Percentiles rank a stretch among this genome's conserved stretches.
Conservation (phyloP, 345 rosid genomes). For the Salix purpurea region DNA sequence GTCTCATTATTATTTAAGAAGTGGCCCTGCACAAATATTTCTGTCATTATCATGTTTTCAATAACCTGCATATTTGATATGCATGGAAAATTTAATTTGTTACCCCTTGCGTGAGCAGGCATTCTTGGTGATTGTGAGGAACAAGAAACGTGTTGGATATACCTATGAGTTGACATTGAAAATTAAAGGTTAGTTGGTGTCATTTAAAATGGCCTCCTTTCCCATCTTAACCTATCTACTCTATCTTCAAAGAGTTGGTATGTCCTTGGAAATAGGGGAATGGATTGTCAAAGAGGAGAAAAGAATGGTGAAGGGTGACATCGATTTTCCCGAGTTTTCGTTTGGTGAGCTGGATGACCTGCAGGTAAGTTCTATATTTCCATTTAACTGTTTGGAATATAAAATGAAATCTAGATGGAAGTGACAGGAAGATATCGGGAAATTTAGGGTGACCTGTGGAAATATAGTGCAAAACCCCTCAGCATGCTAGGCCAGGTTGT, state of each 20-base stretch:
- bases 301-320: constrained; percentile 53
- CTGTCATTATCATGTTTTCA: not conserved
- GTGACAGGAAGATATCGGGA: not conserved
- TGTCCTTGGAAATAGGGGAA: constrained; percentile 49
- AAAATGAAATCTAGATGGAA: not conserved
- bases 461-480: not conserved
- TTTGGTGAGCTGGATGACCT: constrained; percentile 90
- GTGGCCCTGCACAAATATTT: not conserved
- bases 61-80: not conserved
- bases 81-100: not conserved
- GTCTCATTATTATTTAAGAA: not conserved
- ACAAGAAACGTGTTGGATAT: constrained; percentile 87
- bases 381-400: not conserved
- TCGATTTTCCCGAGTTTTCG: constrained; percentile 81
- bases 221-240: not conserved
- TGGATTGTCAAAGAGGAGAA: constrained; percentile 67
- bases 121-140: constrained; percentile 80
- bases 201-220: not conserved
- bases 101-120: constrained; percentile 47
- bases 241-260: not conserved
- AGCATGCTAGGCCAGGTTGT: too few species aligned
- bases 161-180: constrained; percentile 73
- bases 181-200: constrained; percentile 49
- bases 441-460: not conserved
- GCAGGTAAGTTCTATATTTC: constrained; percentile 46